phyloP scores from a whole-genome alignment of 768 basidiomycete genomes.

The Kwoniella mangroviensis region DNA sequence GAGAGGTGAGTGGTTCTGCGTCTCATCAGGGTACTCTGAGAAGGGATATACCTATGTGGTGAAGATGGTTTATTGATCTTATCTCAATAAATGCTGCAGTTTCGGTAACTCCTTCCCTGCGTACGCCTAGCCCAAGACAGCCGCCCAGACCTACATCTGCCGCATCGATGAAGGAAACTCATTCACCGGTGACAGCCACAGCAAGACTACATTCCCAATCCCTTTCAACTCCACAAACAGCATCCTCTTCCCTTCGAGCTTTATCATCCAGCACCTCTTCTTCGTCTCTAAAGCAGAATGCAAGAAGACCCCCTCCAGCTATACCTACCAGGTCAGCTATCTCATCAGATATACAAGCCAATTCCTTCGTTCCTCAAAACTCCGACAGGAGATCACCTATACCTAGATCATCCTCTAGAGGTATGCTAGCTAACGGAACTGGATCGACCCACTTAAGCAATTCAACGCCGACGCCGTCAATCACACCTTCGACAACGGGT shows the following conservation, averaged over 20 bases:
- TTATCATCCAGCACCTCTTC: neutral
- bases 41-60: neutral
- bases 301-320: constrained; percentile 11
- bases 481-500: constrained; percentile 44
- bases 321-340: constrained; percentile 9
- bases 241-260: constrained; percentile 14
- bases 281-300: constrained; percentile 4
- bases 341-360: neutral
- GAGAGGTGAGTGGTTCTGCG: constrained; percentile 15
- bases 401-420: neutral
- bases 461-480: constrained; percentile 21
- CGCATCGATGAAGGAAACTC: constrained; percentile 18
- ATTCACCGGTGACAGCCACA: neutral
- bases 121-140: constrained; percentile 12
- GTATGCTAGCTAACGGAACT: constrained; percentile 12
- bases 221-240: constrained; percentile 5
- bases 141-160: constrained; percentile 27
- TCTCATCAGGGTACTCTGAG: neutral
- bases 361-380: neutral
- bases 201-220: constrained; percentile 13
- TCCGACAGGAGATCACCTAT: constrained; percentile 17
- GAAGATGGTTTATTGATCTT: neutral
- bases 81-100: neutral
- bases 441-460: constrained; percentile 1
- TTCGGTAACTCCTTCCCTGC: constrained; percentile 1